Conservation (phyloP, 2,329 filamentous ascomycete genomes). For the Aspergillus udagawae region DNA sequence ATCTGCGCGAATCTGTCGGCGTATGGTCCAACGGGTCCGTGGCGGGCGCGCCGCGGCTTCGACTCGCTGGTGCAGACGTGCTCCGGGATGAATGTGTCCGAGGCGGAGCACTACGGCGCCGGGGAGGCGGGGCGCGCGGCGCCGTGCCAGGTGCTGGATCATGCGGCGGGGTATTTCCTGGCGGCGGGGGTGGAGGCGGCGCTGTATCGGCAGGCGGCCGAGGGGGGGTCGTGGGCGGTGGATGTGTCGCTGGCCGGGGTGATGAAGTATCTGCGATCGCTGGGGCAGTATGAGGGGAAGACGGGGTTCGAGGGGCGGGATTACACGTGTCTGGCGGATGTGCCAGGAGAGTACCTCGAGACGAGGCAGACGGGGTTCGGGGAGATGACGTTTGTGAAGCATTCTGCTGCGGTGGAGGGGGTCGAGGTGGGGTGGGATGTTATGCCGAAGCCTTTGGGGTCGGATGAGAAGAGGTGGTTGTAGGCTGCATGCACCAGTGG, state of each 20-base stretch:
- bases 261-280: slow-evolving; percentile 53
- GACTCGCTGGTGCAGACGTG: slow-evolving; percentile 56
- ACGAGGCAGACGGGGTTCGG: slow-evolving; percentile 46
- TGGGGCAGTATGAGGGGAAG: slow-evolving; percentile 48
- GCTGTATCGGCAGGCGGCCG: slow-evolving; percentile 43
- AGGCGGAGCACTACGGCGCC: slow-evolving; percentile 45
- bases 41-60: slow-evolving; percentile 48
- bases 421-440: slow-evolving; percentile 47
- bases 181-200: slow-evolving; percentile 52
- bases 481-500: background rate
- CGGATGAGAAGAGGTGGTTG: slow-evolving; percentile 32
- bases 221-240: slow-evolving; percentile 50
- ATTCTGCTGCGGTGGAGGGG: slow-evolving; percentile 47
- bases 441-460: slow-evolving; percentile 50
- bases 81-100: slow-evolving; percentile 53
- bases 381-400: slow-evolving; percentile 44
- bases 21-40: slow-evolving; percentile 49
- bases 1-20: slow-evolving; percentile 53
- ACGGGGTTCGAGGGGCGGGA: slow-evolving; percentile 43
- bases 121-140: slow-evolving; percentile 40
- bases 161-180: slow-evolving; percentile 53
- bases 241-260: slow-evolving; percentile 54
- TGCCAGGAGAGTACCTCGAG: slow-evolving; percentile 40
- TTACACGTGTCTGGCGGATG: slow-evolving; percentile 27
- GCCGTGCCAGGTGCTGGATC: slow-evolving; percentile 56